These are phyloP conservation scores for Silene uniflora DNA, from an alignment of 148 eudicot genomes.

Conservation along the genomic window DNA sequence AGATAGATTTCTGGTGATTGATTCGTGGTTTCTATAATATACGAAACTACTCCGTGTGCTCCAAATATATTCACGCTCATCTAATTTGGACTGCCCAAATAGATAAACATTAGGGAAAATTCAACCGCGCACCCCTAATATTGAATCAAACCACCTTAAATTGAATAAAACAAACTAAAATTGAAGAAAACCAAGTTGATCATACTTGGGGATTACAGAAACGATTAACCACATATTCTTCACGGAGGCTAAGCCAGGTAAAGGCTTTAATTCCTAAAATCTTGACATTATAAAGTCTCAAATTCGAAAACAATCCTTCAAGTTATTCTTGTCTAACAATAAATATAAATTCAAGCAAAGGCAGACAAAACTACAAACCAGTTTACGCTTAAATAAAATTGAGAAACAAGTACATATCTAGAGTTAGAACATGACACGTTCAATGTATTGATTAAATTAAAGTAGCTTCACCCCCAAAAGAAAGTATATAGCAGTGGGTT, in stretches of 20 bases:
- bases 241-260: background rate
- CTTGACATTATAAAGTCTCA: background rate
- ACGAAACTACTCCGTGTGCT: too few relatives aligned
- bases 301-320: background rate
- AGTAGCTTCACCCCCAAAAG: slow-evolving; percentile 1
- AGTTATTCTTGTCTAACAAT: background rate
- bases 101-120: too few relatives aligned
- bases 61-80: too few relatives aligned
- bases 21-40: too few relatives aligned
- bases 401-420: background rate
- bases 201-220: too few relatives aligned
- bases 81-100: too few relatives aligned
- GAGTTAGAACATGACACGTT: background rate
- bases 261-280: too few relatives aligned
- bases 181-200: too few relatives aligned
- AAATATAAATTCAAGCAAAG: background rate
- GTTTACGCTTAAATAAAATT: background rate
- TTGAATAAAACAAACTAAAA: too few relatives aligned
- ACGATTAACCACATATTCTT: background rate
- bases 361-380: background rate
- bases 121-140: too few relatives aligned
- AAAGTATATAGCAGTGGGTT: background rate
- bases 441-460: background rate
- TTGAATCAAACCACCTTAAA: too few relatives aligned
- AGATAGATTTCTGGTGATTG: too few relatives aligned